phyloP scores from a whole-genome alignment of 2,329 filamentous ascomycete species.

The Cytospora leucostoma region DNA sequence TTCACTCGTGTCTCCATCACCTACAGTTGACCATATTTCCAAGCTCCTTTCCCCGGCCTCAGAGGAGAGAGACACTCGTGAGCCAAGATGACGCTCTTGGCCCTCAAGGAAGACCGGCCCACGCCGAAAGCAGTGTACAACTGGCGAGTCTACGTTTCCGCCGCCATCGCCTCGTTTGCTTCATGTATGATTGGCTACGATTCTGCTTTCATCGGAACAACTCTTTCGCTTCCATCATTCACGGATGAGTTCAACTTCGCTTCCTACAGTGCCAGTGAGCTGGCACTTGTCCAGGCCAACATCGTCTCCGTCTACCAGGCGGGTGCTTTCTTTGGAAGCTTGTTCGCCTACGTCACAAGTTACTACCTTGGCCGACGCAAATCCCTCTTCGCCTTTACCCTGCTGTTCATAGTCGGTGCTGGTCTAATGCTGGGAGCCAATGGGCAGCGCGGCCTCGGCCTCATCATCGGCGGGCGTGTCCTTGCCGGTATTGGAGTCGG shows the following conservation, averaged over 20 bases:
- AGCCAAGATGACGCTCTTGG: constrained; percentile 43
- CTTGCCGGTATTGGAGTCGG: constrained; percentile 66
- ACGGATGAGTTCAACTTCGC: constrained; percentile 66
- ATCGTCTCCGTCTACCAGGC: constrained; percentile 83
- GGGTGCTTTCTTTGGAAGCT: constrained; percentile 79
- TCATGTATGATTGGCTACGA: constrained; percentile 64
- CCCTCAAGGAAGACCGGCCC: constrained; percentile 57
- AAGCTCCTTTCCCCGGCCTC: background rate
- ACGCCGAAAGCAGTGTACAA: constrained; percentile 61
- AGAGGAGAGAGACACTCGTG: constrained; percentile 7
- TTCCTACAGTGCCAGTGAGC: constrained; percentile 46
- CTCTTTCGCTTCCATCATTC: constrained; percentile 71
- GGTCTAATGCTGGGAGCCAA: constrained; percentile 72
- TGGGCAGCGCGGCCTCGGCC: constrained; percentile 61
- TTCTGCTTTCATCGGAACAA: constrained; percentile 78
- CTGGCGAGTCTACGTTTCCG: constrained; percentile 59
- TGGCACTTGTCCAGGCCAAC: constrained; percentile 67
- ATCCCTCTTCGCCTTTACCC: constrained; percentile 61
- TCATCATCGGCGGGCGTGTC: constrained; percentile 63
- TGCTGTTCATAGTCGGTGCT: constrained; percentile 70
- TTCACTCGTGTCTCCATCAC: background rate
- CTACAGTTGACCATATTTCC: constrained; percentile 3
- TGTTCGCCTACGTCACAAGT: constrained; percentile 65
- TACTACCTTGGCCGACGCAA: constrained; percentile 68
- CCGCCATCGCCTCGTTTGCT: constrained; percentile 56